phyloP scores from a whole-genome alignment of 768 basidiomycete genomes.

The Daedalea quercina region DNA sequence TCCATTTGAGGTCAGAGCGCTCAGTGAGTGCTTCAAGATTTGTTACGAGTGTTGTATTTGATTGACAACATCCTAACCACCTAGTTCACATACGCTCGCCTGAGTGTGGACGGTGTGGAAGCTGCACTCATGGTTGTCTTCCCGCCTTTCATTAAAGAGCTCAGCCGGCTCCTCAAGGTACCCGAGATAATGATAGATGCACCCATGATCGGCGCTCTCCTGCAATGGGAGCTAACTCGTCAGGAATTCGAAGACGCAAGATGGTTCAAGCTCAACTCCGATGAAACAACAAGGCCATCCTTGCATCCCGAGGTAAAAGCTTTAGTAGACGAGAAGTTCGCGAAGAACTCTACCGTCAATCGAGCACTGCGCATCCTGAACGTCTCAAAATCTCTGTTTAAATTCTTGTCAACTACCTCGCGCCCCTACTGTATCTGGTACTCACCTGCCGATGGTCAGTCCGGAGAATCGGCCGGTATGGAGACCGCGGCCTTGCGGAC shows the following conservation, averaged over 20 bases:
- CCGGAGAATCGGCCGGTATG: constrained; percentile 20
- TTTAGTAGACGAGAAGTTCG: background rate
- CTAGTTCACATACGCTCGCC: constrained; percentile 44
- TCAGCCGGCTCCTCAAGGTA: constrained; percentile 36
- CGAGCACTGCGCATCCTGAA: constrained; percentile 36
- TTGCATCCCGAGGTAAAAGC: constrained; percentile 13
- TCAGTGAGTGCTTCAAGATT: constrained; percentile 31
- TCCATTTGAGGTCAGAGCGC: constrained; percentile 39
- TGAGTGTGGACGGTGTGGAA: constrained; percentile 38
- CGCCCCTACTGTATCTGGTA: constrained; percentile 47
- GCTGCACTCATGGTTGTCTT: constrained; percentile 55
- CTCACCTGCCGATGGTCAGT: constrained; percentile 25
- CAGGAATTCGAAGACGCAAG: constrained; percentile 23
- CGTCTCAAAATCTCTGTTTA: constrained; percentile 34
- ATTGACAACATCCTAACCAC: background rate
- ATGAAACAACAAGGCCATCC: constrained; percentile 5
- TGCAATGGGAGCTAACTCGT: constrained; percentile 40
- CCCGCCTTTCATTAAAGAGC: constrained; percentile 27
- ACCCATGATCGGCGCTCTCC: constrained; percentile 35
- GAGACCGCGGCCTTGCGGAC: constrained; percentile 38
- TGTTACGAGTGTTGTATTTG: background rate
- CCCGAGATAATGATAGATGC: constrained; percentile 28
- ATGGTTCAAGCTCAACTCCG: constrained; percentile 12
- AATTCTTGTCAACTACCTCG: constrained; percentile 34
- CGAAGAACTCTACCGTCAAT: constrained; percentile 17